Conservation (phyloP, 306 rosid species). For the Astragalus glycyphyllos region DNA sequence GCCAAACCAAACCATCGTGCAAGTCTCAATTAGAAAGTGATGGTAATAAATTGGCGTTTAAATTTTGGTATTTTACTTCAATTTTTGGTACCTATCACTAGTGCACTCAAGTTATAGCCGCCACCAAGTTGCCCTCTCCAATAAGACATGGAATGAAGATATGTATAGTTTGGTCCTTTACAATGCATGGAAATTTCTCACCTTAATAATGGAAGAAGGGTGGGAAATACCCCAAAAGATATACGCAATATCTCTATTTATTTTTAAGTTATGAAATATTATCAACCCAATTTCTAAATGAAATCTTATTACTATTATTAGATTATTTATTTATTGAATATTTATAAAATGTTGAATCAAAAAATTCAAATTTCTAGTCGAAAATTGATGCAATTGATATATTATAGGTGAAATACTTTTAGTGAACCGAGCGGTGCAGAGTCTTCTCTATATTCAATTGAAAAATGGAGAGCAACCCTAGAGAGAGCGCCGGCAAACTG, state of each 20-base stretch:
- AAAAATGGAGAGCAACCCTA: no score
- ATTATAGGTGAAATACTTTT: no score
- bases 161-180: slow-evolving; percentile 38
- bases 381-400: no score
- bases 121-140: slow-evolving; percentile 44
- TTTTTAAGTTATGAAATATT: no score
- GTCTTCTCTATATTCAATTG: no score
- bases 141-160: slow-evolving; percentile 35
- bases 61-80: slow-evolving; percentile 41
- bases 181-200: slow-evolving; percentile 45
- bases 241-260: neutral
- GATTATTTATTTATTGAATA: no score
- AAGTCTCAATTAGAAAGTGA: slow-evolving; percentile 53
- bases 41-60: slow-evolving; percentile 34
- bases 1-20: slow-evolving; percentile 35
- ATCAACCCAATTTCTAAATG: no score
- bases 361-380: no score
- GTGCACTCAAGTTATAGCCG: slow-evolving; percentile 38
- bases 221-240: slow-evolving; percentile 15
- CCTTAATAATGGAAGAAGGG: slow-evolving; percentile 39
- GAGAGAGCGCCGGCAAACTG: no score
- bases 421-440: no score
- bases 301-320: no score
- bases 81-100: slow-evolving; percentile 17
- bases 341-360: no score